Conservation (phyloP, 495 filamentous ascomycete species). For the Penicillium paxilli region DNA sequence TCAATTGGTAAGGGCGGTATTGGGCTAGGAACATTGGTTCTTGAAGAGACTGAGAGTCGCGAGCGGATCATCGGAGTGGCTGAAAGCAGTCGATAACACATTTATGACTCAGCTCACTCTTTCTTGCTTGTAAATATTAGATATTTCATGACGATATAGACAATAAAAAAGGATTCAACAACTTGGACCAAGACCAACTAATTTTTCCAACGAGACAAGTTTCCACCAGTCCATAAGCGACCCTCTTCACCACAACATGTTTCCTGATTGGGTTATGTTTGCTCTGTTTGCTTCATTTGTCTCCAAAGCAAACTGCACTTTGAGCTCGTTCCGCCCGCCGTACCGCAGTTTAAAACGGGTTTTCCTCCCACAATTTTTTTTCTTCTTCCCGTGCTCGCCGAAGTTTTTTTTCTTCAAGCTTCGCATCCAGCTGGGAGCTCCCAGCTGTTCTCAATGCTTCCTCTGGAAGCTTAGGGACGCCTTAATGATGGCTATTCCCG, state of each 20-base stretch:
- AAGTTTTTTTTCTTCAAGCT: conserved; percentile 10
- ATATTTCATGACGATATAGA: no score
- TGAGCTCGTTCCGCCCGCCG: conserved; percentile 9
- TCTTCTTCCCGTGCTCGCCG: conserved; percentile 22
- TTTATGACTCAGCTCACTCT: no score
- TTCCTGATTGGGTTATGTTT: neutral
- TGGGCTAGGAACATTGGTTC: neutral
- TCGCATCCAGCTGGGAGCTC: no score
- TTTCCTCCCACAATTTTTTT: conserved; percentile 44
- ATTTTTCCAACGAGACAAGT: no score
- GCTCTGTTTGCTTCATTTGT: neutral
- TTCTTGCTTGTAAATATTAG: no score
- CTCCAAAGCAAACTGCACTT: conserved; percentile 9
- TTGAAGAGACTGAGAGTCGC: neutral
- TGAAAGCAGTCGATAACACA: neutral
- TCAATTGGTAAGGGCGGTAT: neutral
- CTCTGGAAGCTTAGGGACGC: neutral
- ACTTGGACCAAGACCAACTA: no score
- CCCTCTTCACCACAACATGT: no score
- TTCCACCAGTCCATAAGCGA: no score
- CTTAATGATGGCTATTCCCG: conserved; percentile 16
- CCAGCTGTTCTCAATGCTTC: no score
- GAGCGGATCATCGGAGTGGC: neutral
- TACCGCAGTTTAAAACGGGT: conserved; percentile 24
- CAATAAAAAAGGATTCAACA: no score